Conservation (phyloP, 2,329 filamentous ascomycete genomes). For the Aureobasidium sp. region DNA sequence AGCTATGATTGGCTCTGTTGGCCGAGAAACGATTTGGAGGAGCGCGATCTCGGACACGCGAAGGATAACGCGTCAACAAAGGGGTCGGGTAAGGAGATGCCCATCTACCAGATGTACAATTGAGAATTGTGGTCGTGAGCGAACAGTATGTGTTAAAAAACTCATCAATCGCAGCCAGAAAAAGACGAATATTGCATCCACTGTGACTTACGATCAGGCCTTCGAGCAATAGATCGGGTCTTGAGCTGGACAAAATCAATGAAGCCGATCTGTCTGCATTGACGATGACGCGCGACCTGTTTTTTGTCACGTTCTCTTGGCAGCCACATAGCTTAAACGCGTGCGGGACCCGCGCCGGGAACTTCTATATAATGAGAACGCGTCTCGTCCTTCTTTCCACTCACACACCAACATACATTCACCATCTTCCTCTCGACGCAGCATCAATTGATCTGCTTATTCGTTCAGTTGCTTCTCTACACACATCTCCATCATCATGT, state of each 20-base stretch:
- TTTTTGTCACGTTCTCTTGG: not conserved
- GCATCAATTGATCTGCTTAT: constrained; percentile 16
- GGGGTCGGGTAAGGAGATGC: not conserved
- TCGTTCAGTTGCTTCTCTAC: constrained; percentile 12
- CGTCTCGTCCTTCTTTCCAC: not conserved
- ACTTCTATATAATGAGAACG: not conserved
- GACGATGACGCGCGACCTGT: not conserved
- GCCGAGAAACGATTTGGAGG: constrained; percentile 1
- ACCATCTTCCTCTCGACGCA: constrained; percentile 11
- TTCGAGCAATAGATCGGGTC: not conserved
- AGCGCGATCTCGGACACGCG: not conserved
- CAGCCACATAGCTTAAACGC: not conserved
- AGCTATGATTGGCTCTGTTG: constrained; percentile 7
- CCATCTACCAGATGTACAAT: not conserved
- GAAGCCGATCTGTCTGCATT: not conserved
- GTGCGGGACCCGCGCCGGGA: not conserved
- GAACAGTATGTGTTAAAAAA: too few relatives aligned
- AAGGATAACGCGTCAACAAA: not conserved
- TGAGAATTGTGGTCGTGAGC: not conserved
- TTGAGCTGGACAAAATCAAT: not conserved
- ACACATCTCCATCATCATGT: constrained; percentile 36
- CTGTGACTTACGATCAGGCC: not conserved
- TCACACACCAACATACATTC: not conserved
- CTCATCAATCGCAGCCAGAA: not conserved
- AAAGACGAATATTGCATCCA: not conserved